Evolutionary conservation across 108 stramenopile genomes (phyloP).

Genomic region (Hondaea fermentalgiana): DNA sequence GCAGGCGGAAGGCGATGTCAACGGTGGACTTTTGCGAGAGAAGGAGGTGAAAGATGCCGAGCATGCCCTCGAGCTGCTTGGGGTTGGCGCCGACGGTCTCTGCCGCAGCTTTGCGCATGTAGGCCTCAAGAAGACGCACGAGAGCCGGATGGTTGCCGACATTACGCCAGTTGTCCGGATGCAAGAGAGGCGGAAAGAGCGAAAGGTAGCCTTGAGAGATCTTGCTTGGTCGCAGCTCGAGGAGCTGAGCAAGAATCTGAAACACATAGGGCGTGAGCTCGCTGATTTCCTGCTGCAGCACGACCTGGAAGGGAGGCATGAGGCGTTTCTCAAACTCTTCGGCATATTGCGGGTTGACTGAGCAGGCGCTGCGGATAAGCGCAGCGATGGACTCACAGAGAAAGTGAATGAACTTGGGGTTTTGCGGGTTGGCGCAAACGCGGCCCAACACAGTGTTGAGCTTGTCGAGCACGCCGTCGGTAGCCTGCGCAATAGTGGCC

Average conservation of each 20-base stretch:
- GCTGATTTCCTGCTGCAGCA: conserved; percentile 76
- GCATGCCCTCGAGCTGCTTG: conserved; percentile 50
- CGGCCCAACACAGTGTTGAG: conserved; percentile 65
- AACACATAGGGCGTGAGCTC: conserved; percentile 97
- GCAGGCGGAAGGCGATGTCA: not conserved
- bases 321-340: conserved; percentile 67
- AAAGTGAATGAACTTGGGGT: conserved; percentile 93
- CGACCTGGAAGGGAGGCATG: conserved; percentile 78
- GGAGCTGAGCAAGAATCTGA: conserved; percentile 86
- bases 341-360: conserved; percentile 53
- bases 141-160: conserved; percentile 90
- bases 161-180: conserved; percentile 75
- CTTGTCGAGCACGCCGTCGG: conserved; percentile 55
- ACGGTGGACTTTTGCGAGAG: conserved; percentile 25
- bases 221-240: conserved; percentile 49
- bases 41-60: conserved; percentile 81
- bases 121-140: conserved; percentile 70
- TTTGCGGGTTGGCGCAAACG: conserved; percentile 85
- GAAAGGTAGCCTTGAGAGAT: conserved; percentile 55
- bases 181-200: conserved; percentile 73
- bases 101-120: conserved; percentile 62
- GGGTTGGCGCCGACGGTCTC: conserved; percentile 48
- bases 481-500: conserved; percentile 66
- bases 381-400: conserved; percentile 92
- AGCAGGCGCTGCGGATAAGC: conserved; percentile 66